Evolutionary conservation across 352 stramenopile species (phyloP).

Genomic region (Phytophthora constricta): DNA sequence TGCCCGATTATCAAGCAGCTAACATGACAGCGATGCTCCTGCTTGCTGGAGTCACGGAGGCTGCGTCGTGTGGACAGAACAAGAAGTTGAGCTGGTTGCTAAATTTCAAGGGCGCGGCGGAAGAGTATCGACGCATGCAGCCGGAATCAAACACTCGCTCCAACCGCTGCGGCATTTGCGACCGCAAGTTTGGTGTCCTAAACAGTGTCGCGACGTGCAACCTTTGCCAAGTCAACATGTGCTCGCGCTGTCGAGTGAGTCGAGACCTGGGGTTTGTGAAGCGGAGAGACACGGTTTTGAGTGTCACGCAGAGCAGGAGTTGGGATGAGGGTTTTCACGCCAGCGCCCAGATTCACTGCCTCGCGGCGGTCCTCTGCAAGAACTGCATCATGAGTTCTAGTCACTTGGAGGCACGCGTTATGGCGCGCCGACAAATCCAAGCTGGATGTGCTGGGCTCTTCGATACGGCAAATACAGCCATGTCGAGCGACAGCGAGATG

Average conservation of each 20-base stretch:
- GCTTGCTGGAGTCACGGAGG: slow-evolving; percentile 34
- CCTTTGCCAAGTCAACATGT: slow-evolving; percentile 46
- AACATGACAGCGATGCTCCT: slow-evolving; percentile 30
- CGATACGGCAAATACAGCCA: slow-evolving; percentile 11
- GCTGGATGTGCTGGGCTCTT: slow-evolving; percentile 1
- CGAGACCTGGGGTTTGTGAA: slow-evolving; percentile 40
- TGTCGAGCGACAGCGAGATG: not conserved
- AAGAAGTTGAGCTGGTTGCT: slow-evolving; percentile 65
- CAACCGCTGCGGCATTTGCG: slow-evolving; percentile 43
- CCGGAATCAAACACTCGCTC: slow-evolving; percentile 13
- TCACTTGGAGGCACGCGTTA: slow-evolving; percentile 35
- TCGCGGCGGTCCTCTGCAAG: slow-evolving; percentile 58
- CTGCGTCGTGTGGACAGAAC: slow-evolving; percentile 56
- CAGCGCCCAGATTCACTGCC: slow-evolving; percentile 23
- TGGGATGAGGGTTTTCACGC: slow-evolving; percentile 24
- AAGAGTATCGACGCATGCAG: slow-evolving; percentile 23
- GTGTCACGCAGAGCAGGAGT: slow-evolving; percentile 15
- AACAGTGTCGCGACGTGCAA: slow-evolving; percentile 39
- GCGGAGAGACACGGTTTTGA: slow-evolving; percentile 3
- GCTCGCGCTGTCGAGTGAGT: slow-evolving; percentile 42
- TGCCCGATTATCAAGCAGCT: slow-evolving; percentile 36
- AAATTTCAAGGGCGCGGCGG: slow-evolving; percentile 19
- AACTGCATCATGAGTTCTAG: slow-evolving; percentile 47
- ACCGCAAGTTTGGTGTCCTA: slow-evolving; percentile 45
- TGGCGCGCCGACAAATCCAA: slow-evolving; percentile 29